Evolutionary conservation across 768 basidiomycete species (phyloP).

Genomic region (Exsudoporus frostii): DNA sequence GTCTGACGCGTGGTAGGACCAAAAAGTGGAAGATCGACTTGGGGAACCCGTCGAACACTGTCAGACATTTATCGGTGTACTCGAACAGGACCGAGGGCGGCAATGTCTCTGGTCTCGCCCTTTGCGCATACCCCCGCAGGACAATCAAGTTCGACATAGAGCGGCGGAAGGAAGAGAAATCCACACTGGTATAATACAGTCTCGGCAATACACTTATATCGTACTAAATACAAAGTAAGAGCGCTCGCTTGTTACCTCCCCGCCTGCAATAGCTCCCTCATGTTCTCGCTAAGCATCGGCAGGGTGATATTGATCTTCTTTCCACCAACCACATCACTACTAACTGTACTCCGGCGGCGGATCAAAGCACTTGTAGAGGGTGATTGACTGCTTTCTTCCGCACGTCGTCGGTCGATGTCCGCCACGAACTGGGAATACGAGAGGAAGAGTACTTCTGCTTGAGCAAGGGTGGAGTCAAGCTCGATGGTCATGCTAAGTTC

Average conservation of each 20-base stretch:
- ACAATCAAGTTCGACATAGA: conserved; percentile 46
- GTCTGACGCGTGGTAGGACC: conserved; percentile 60
- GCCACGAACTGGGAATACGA: conserved; percentile 87
- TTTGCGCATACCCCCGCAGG: conserved; percentile 58
- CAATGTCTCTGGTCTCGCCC: conserved; percentile 45
- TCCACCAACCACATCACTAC: conserved; percentile 1
- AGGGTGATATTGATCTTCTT: conserved; percentile 35
- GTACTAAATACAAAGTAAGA: conserved; percentile 1
- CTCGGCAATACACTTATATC: conserved; percentile 1
- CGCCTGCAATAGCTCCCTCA: conserved; percentile 56
- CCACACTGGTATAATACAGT: conserved; percentile 16
- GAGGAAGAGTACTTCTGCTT: conserved; percentile 95
- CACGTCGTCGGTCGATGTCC: conserved; percentile 79
- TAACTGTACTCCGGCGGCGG: conserved; percentile 28
- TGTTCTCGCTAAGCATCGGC: conserved; percentile 56
- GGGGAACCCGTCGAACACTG: conserved; percentile 72
- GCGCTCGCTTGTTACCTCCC: conserved; percentile 30
- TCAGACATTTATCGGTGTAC: conserved; percentile 52
- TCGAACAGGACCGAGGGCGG: conserved; percentile 61
- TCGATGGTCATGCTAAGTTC: conserved; percentile 97
- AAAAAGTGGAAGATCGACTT: conserved; percentile 90
- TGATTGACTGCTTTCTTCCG: conserved; percentile 42
- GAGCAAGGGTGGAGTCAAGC: conserved; percentile 90
- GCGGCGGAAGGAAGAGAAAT: background rate
- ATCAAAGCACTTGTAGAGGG: conserved; percentile 30